phyloP scores from a whole-genome alignment of 1,284 basidiomycete species.

The Earliella scabrosa region DNA sequence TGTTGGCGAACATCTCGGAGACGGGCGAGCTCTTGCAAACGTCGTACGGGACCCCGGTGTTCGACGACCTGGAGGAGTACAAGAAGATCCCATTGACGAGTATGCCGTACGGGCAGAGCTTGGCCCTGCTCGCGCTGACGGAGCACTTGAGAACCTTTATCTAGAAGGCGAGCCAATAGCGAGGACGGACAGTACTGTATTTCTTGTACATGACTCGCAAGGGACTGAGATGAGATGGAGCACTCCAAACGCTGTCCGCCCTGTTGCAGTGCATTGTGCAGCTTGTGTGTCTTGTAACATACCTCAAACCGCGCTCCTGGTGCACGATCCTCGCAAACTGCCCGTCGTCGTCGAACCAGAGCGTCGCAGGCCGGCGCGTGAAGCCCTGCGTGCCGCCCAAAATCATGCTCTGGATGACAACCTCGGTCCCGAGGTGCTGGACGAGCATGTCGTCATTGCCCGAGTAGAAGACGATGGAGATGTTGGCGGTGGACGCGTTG shows the following conservation, averaged over 20 bases:
- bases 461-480: slow-evolving; percentile 36
- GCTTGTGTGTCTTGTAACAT: no score
- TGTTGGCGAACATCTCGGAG: slow-evolving; percentile 56
- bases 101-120: slow-evolving; percentile 70
- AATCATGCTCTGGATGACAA: slow-evolving; percentile 45
- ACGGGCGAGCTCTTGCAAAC: slow-evolving; percentile 58
- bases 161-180: no score
- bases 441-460: slow-evolving; percentile 37
- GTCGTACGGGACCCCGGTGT: slow-evolving; percentile 65
- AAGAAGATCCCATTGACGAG: slow-evolving; percentile 61
- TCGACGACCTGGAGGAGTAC: slow-evolving; percentile 57
- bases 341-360: slow-evolving; percentile 42
- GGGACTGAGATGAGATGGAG: no score
- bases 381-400: slow-evolving; percentile 72
- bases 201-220: no score
- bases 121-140: slow-evolving; percentile 53
- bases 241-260: no score
- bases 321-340: slow-evolving; percentile 38
- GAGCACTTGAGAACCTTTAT: slow-evolving; percentile 50
- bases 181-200: no score
- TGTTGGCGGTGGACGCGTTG: slow-evolving; percentile 31
- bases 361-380: slow-evolving; percentile 62
- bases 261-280: no score
- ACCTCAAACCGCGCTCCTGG: slow-evolving; percentile 37
- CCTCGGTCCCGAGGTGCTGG: slow-evolving; percentile 48